These are phyloP conservation scores for Nakazawaea molendinolei DNA, from an alignment of 805 yeast genomes.

Conservation along the genomic window DNA sequence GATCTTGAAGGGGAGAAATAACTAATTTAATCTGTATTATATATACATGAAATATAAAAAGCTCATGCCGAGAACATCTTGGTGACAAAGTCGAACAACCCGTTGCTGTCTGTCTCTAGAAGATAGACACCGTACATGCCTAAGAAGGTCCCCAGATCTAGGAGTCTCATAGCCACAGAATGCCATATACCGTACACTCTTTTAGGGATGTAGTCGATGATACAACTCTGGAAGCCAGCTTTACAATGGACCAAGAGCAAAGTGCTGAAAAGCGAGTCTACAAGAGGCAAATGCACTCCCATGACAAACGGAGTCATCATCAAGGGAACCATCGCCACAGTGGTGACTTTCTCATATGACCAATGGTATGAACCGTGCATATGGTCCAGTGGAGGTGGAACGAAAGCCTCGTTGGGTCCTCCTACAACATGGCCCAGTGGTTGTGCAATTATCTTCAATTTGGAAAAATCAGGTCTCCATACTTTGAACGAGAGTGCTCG, in stretches of 20 bases:
- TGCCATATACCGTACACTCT: conserved; percentile 68
- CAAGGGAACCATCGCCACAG: conserved; percentile 59
- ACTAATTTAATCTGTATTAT: too few relatives aligned
- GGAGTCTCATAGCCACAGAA: conserved; percentile 48
- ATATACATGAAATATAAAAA: conserved; percentile 6
- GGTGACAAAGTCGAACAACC: conserved; percentile 59
- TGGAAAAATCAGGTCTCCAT: background rate
- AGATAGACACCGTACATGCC: conserved; percentile 67
- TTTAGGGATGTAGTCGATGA: conserved; percentile 69
- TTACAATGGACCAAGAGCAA: conserved; percentile 56
- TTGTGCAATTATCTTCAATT: conserved; percentile 31
- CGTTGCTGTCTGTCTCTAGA: conserved; percentile 68
- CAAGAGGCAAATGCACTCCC: conserved; percentile 42
- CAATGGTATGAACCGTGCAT: conserved; percentile 69
- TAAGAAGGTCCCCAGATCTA: conserved; percentile 57
- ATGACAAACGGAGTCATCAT: conserved; percentile 53
- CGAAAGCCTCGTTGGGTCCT: conserved; percentile 65
- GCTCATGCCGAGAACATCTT: conserved; percentile 53
- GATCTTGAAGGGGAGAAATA: conserved; percentile 13
- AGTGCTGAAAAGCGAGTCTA: conserved; percentile 53
- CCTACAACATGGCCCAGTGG: conserved; percentile 74
- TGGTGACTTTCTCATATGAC: conserved; percentile 60
- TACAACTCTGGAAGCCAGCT: conserved; percentile 72
- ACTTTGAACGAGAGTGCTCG: conserved; percentile 1
- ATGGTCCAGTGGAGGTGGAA: conserved; percentile 48